These are phyloP conservation scores for Tulasnella sp. DNA, from an alignment of 768 basidiomycete genomes.

Conservation along the genomic window DNA sequence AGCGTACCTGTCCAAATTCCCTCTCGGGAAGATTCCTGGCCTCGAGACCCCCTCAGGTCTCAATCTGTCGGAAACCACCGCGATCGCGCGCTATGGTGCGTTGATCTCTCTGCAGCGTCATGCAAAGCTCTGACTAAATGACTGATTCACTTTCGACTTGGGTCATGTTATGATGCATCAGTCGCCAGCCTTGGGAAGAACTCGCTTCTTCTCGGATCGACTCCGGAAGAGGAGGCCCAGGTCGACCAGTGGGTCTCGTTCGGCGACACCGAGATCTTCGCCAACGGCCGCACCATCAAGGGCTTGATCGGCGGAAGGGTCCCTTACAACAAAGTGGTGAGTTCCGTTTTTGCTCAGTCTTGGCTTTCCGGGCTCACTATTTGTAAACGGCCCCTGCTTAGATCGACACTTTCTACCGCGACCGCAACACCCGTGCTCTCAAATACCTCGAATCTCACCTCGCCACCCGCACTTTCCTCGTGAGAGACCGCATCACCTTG, in stretches of 20 bases:
- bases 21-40: slow-evolving; percentile 71
- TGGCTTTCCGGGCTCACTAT: not conserved
- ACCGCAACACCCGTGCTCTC: slow-evolving; percentile 47
- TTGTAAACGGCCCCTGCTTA: slow-evolving; percentile 26
- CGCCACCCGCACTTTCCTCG: slow-evolving; percentile 72
- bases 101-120: no score
- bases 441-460: slow-evolving; percentile 65
- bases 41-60: slow-evolving; percentile 67
- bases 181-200: slow-evolving; percentile 71
- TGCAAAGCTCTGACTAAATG: no score
- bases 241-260: slow-evolving; percentile 82
- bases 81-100: slow-evolving; percentile 87
- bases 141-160: slow-evolving; percentile 35
- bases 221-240: slow-evolving; percentile 53
- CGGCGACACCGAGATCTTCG: slow-evolving; percentile 51
- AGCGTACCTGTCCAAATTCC: slow-evolving; percentile 13
- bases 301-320: slow-evolving; percentile 33
- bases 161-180: slow-evolving; percentile 53
- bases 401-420: slow-evolving; percentile 45
- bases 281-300: slow-evolving; percentile 28
- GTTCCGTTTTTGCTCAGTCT: slow-evolving; percentile 21
- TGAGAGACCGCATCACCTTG: slow-evolving; percentile 86
- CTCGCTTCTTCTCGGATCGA: slow-evolving; percentile 61
- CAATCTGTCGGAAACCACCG: slow-evolving; percentile 59
- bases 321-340: slow-evolving; percentile 76